Conservation (phyloP, 495 filamentous ascomycete species). For the Tuber indicum region DNA sequence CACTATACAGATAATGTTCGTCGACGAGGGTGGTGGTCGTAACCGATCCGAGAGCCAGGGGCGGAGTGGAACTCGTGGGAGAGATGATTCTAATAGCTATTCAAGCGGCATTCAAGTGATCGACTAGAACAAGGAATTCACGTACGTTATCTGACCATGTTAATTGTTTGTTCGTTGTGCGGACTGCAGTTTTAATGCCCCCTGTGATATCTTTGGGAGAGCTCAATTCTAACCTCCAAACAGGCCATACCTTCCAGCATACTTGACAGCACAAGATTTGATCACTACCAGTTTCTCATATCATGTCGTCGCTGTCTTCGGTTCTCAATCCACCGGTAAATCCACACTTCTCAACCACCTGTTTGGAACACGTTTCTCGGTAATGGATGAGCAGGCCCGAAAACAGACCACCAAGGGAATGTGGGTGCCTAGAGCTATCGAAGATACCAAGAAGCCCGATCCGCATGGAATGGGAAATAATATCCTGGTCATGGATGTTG, state of each 20-base stretch:
- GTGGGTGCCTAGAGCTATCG: constrained; percentile 96
- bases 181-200: constrained; percentile 21
- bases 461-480: constrained; percentile 75
- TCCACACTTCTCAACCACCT: constrained; percentile 93
- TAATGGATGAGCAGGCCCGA: constrained; percentile 87
- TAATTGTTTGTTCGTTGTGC: constrained; percentile 12
- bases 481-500: constrained; percentile 98
- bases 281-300: constrained; percentile 92
- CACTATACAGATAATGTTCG: constrained; percentile 24
- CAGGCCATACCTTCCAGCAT: constrained; percentile 72
- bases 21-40: constrained; percentile 27
- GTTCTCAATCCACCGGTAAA: constrained; percentile 96
- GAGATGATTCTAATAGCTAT: constrained; percentile 52
- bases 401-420: constrained; percentile 98
- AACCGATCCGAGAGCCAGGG: neutral
- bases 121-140: constrained; percentile 91
- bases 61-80: constrained; percentile 42
- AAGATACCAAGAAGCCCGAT: constrained; percentile 42
- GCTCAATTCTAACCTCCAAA: constrained; percentile 22
- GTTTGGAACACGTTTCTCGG: constrained; percentile 90
- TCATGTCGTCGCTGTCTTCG: constrained; percentile 97
- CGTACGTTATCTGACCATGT: constrained; percentile 53
- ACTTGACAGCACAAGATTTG: constrained; percentile 70
- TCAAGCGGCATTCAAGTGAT: constrained; percentile 95
- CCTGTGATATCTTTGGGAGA: constrained; percentile 7